A percentile compares a stretch with the other conserved stretches of the same genome.
phyloP scores from a whole-genome alignment of 2,329 filamentous ascomycete species.

The Chrysoporthe deuterocubensis region DNA sequence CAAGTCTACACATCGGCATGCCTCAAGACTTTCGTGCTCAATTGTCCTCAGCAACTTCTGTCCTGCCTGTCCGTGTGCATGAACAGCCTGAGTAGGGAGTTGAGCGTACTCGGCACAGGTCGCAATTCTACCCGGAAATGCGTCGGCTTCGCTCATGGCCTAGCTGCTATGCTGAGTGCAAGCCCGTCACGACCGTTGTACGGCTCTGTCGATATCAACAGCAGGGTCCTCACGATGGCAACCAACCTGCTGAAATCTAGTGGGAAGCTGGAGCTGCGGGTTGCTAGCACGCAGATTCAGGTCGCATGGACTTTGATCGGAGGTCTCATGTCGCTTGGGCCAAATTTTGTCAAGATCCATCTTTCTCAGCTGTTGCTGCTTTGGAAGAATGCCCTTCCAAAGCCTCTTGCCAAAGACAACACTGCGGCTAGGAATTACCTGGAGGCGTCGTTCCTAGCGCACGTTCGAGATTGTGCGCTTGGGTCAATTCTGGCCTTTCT shows the following conservation, averaged over 20 bases:
- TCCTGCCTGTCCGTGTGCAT: constrained; percentile 93
- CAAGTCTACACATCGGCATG: constrained; percentile 89
- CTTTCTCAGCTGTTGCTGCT: constrained; percentile 89
- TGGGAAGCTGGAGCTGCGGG: constrained; percentile 84
- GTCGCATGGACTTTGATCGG: constrained; percentile 98
- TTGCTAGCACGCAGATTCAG: constrained; percentile 93
- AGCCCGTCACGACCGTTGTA: constrained; percentile 88
- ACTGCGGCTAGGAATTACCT: constrained; percentile 80
- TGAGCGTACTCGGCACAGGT: constrained; percentile 74
- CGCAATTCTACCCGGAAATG: constrained; percentile 82
- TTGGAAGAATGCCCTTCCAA: constrained; percentile 97
- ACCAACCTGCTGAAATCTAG: constrained; percentile 92
- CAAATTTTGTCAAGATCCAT: constrained; percentile 99
- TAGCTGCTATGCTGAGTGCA: constrained; percentile 88
- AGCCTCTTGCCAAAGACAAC: constrained; percentile 91
- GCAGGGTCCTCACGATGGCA: constrained; percentile 85
- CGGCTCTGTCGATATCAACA: constrained; percentile 94
- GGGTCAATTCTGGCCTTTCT: constrained; percentile 91
- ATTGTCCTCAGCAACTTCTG: constrained; percentile 88
- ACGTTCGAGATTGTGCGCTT: constrained; percentile 92
- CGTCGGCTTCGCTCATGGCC: constrained; percentile 86
- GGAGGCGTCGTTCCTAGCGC: constrained; percentile 89
- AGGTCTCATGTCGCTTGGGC: constrained; percentile 92
- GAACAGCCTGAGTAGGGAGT: constrained; percentile 89
- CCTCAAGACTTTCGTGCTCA: constrained; percentile 83